Base-by-base conservation (phyloP, 371 early-diverging fungal species). In the Mortierella sp. region DNA sequence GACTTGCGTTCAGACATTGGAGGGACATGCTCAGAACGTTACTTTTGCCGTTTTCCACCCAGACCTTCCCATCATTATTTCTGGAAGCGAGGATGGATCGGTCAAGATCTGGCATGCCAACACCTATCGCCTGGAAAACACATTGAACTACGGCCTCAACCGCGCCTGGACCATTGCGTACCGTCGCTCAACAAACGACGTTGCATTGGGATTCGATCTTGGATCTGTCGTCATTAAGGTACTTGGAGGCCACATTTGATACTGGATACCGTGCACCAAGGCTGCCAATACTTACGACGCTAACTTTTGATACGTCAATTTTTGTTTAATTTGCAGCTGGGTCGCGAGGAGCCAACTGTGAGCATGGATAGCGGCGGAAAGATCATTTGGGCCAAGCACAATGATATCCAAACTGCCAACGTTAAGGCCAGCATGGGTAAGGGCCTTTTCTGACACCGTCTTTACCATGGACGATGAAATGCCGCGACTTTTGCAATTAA, bases 21-120 rank as follows among this genome's bases (percentile, higher is more conserved):
- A 98, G 88, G 99, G 99, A 4, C 99, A 99, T 89, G 93, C 96
- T 21, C 97, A 99, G 77, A 99, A 99, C 83, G 97, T 99, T n/a
- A 95, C 96, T 41, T 94, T 96, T 74, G 95, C 97, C 7, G 93
- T 95, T 38, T 99, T 97, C 91, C 99, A 99, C 88, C 99, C 99
- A 1, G 96, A 97, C 58, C 90, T 99, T 72, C 99, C 99, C 21
- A 97, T 99, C 85, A 96, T 99, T 74, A 88, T 99, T 70, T 96
- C 97, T 24, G 99, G 98, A 71, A 96, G 97, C 80, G 99, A 99
- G 89, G 99, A 99, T 89, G 99, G 98, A 73, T 90, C 90, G 11
- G 97, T 99, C 29, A 95, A 97, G 72, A 91, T 99, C 60, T 99
- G 99, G 99, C 98, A 99, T 88, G 94, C 97, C 51, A 96, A 97